Evolutionary conservation across 1,284 basidiomycete genomes (phyloP).

Genomic region (Sanghuangporus baumii): DNA sequence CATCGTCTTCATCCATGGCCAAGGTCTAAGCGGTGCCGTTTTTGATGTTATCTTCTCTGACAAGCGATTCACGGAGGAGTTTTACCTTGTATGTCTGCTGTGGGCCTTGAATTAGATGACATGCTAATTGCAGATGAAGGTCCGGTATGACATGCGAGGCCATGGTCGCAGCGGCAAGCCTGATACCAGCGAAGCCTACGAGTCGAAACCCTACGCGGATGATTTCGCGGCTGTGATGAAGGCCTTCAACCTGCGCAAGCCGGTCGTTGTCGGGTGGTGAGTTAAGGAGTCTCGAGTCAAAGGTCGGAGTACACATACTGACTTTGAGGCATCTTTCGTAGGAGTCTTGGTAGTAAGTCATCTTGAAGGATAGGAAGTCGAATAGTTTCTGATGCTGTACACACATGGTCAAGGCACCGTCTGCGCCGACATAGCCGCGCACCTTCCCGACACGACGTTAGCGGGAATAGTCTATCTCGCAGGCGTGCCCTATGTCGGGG

Average conservation of each 20-base stretch:
- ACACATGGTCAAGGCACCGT: background rate
- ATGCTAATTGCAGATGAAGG: background rate
- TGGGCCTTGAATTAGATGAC: too few species aligned
- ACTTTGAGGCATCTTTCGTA: background rate
- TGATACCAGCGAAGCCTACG: conserved; percentile 1
- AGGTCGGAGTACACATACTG: background rate
- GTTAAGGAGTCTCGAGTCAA: background rate
- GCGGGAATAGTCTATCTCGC: conserved; percentile 6
- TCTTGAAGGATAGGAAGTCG: background rate
- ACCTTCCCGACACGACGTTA: background rate
- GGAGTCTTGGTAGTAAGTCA: conserved; percentile 7
- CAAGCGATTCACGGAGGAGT: background rate
- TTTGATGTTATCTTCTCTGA: conserved; percentile 11
- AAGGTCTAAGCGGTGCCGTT: background rate
- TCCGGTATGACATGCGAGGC: conserved; percentile 14
- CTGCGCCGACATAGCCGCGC: conserved; percentile 3
- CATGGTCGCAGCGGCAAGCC: conserved; percentile 16
- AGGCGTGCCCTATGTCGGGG: conserved; percentile 2
- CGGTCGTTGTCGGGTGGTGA: conserved; percentile 27
- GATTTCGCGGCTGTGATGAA: conserved; percentile 11
- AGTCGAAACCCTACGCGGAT: conserved; percentile 13
- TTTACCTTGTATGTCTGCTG: conserved; percentile 6
- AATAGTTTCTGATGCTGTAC: background rate
- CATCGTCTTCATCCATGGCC: conserved; percentile 13
- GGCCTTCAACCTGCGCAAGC: conserved; percentile 24